A percentile compares a stretch with the other conserved stretches of the same genome.
Conservation (phyloP, 2,329 filamentous ascomycete species). For the Penicillium crustosum region DNA sequence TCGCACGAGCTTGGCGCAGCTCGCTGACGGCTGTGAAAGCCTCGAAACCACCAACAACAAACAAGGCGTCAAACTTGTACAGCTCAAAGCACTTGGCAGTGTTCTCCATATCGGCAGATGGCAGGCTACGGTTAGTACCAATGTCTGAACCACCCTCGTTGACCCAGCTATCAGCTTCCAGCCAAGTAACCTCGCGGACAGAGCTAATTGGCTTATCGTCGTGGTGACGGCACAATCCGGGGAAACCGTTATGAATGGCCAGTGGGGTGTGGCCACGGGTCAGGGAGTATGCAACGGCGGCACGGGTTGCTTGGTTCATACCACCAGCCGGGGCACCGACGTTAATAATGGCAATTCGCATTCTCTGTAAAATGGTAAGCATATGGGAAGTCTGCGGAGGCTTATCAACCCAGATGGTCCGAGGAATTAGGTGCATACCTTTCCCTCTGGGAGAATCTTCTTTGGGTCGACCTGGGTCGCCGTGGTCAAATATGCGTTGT, state of each 20-base stretch:
- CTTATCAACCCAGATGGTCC: not conserved
- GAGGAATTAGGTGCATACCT: conserved; percentile 52
- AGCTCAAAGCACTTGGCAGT: conserved; percentile 80
- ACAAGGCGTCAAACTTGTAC: conserved; percentile 87
- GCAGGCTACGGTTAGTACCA: conserved; percentile 92
- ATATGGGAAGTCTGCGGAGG: not conserved
- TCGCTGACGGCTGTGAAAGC: conserved; percentile 91
- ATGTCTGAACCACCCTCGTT: conserved; percentile 97
- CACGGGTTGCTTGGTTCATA: conserved; percentile 95
- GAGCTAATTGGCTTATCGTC: conserved; percentile 76
- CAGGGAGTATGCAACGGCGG: conserved; percentile 88
- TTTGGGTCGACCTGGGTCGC: conserved; percentile 75
- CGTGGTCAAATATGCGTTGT: conserved; percentile 85
- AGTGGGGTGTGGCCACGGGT: conserved; percentile 88
- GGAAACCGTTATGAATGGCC: conserved; percentile 95
- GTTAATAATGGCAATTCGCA: conserved; percentile 94
- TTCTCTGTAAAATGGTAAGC: conserved; percentile 58
- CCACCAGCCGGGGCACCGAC: conserved; percentile 94
- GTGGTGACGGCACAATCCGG: conserved; percentile 88
- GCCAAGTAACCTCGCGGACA: conserved; percentile 83
- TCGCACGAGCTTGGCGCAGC: conserved; percentile 73
- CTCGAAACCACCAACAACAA: conserved; percentile 93
- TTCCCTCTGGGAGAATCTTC: conserved; percentile 65
- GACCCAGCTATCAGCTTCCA: conserved; percentile 93
- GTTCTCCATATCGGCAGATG: conserved; percentile 78